Percentiles rank a stretch among this genome's conserved stretches.
Evolutionary conservation across 768 basidiomycete genomes (phyloP).

Genomic region (Mycena galopus): DNA sequence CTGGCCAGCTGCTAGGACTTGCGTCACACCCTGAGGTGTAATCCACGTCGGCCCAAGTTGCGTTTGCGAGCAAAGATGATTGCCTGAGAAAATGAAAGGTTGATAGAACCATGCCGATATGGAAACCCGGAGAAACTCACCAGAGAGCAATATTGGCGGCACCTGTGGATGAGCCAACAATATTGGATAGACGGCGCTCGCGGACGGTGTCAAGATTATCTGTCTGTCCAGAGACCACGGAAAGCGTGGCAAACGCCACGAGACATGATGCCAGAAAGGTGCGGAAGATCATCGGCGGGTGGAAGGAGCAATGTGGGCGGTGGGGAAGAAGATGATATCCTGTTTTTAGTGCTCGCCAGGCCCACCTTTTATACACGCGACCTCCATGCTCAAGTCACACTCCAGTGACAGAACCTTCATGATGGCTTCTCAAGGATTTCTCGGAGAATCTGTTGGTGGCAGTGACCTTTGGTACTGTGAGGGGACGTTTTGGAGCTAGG

Average conservation of each 20-base stretch:
- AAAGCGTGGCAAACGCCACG: conserved; percentile 2
- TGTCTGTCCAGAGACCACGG: conserved; percentile 19
- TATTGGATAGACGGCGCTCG: conserved; percentile 53
- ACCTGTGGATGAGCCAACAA: conserved; percentile 56
- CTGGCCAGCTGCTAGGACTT: conserved; percentile 70
- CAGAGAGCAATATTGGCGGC: conserved; percentile 54
- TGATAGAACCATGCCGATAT: background rate
- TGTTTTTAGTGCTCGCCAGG: background rate
- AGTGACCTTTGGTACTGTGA: background rate
- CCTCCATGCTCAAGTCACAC: background rate
- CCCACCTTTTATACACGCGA: background rate
- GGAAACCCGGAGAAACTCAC: conserved; percentile 33
- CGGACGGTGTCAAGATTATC: conserved; percentile 54
- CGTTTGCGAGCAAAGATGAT: conserved; percentile 47
- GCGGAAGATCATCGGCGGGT: background rate
- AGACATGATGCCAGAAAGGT: background rate
- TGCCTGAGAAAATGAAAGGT: conserved; percentile 41
- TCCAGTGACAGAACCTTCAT: background rate
- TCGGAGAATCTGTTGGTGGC: conserved; percentile 1
- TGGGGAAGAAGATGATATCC: background rate
- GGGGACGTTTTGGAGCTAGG: background rate
- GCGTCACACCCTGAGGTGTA: conserved; percentile 67
- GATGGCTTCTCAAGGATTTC: background rate
- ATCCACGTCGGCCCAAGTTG: conserved; percentile 63
- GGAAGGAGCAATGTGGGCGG: background rate